These are phyloP conservation scores for Corymbia calophylla DNA, from an alignment of 441 rosid species.

Conservation along the genomic window DNA sequence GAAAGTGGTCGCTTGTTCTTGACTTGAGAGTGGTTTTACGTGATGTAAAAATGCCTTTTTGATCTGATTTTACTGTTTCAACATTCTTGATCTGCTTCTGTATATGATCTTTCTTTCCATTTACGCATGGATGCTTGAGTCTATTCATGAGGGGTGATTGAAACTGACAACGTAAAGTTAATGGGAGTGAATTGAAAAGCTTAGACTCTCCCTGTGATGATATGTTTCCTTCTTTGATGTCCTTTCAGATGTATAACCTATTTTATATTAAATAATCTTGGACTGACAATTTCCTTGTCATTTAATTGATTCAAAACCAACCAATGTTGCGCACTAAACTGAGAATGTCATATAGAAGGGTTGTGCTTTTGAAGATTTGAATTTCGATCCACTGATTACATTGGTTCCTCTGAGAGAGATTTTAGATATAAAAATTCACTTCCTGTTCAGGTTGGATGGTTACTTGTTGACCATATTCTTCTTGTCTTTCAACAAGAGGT, in stretches of 20 bases:
- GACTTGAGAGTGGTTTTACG: not conserved
- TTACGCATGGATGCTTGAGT: not conserved
- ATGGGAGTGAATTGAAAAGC: rapidly evolving
- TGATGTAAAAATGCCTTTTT: not conserved
- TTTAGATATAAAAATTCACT: rapidly evolving
- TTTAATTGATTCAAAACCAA: not conserved
- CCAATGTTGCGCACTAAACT: rapidly evolving
- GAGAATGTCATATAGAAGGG: not conserved
- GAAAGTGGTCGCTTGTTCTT: rapidly evolving
- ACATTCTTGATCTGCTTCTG: not conserved
- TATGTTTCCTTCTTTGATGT: not conserved
- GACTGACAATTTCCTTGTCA: not conserved
- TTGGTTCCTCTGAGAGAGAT: too few species aligned
- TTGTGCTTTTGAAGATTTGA: rapidly evolving
- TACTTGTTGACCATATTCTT: not conserved
- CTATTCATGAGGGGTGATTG: not conserved
- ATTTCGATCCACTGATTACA: too few species aligned
- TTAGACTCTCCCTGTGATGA: not conserved
- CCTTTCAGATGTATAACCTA: not conserved
- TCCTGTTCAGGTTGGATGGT: not conserved
- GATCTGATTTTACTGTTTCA: rapidly evolving
- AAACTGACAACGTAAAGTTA: not conserved
- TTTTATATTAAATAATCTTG: not conserved
- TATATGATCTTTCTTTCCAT: not conserved
- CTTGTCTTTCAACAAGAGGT: conserved; percentile 18